phyloP scores from a whole-genome alignment of 305 asterid species.

The Fraxinus dipetala region DNA sequence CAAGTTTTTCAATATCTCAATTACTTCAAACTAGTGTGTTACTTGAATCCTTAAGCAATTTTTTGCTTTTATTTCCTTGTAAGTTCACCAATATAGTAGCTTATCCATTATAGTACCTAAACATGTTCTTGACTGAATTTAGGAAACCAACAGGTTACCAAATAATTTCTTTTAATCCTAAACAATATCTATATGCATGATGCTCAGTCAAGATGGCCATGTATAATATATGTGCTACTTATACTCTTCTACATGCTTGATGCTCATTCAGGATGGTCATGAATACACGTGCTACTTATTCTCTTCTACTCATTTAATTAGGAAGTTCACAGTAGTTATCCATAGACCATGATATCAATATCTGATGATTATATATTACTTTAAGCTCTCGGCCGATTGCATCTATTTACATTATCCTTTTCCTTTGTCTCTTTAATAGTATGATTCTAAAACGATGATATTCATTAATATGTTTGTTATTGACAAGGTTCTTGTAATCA shows the following conservation, averaged over 20 bases:
- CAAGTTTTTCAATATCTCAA: not conserved
- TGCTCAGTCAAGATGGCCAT: not conserved
- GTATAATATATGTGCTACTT: not conserved
- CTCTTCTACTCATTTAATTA: not conserved
- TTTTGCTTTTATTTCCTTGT: not conserved
- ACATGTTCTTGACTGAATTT: not conserved
- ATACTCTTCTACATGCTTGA: not conserved
- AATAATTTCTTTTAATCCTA: not conserved
- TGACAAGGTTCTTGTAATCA: slow-evolving; percentile 17
- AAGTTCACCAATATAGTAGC: not conserved
- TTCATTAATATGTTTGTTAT: not conserved
- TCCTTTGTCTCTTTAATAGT: not conserved
- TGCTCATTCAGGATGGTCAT: not conserved
- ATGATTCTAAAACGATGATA: not conserved
- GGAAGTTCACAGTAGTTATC: not conserved
- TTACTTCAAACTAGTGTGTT: not conserved
- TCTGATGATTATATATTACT: not conserved
- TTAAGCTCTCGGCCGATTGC: not conserved
- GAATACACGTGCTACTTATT: not conserved
- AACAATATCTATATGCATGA: not conserved
- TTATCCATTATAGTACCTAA: not conserved
- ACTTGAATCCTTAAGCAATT: not conserved
- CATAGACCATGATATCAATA: slow-evolving; percentile 1
- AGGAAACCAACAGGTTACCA: not conserved
- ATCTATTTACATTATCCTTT: not conserved